Conservation (phyloP, 257 asterid species). For the Sherardia arvensis region DNA sequence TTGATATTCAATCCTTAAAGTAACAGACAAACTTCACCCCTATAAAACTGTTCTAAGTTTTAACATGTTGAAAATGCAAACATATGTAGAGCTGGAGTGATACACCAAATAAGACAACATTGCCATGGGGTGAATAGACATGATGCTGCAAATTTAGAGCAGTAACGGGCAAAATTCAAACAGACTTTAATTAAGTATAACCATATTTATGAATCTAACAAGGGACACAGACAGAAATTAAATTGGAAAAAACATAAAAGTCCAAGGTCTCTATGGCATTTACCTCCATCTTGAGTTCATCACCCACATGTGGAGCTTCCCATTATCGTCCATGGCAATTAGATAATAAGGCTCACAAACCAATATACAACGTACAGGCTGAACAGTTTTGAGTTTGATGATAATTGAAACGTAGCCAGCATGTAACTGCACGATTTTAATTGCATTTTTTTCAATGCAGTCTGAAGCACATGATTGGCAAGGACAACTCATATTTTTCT, state of each 20-base stretch:
- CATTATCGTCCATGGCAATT: conserved; percentile 76
- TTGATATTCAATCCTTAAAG: neutral
- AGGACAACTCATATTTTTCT: conserved; percentile 51
- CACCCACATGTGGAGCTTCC: conserved; percentile 75
- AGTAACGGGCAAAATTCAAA: neutral
- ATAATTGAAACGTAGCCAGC: conserved; percentile 58
- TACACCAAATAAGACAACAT: neutral
- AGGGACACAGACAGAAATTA: neutral
- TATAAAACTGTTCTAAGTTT: neutral
- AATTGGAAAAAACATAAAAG: neutral
- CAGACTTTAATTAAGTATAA: neutral
- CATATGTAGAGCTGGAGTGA: neutral
- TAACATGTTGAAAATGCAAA: neutral
- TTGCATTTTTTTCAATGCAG: conserved; percentile 47
- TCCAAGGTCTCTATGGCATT: conserved; percentile 9
- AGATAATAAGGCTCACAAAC: conserved; percentile 73
- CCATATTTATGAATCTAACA: neutral
- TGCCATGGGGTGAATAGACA: neutral
- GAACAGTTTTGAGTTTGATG: conserved; percentile 46
- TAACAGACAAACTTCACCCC: neutral
- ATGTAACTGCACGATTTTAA: conserved; percentile 62
- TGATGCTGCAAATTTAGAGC: neutral
- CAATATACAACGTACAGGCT: conserved; percentile 48
- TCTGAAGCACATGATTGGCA: conserved; percentile 58
- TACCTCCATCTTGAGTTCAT: conserved; percentile 93